phyloP scores from a whole-genome alignment of 179 eudicot species.

The Silene coronaria region DNA sequence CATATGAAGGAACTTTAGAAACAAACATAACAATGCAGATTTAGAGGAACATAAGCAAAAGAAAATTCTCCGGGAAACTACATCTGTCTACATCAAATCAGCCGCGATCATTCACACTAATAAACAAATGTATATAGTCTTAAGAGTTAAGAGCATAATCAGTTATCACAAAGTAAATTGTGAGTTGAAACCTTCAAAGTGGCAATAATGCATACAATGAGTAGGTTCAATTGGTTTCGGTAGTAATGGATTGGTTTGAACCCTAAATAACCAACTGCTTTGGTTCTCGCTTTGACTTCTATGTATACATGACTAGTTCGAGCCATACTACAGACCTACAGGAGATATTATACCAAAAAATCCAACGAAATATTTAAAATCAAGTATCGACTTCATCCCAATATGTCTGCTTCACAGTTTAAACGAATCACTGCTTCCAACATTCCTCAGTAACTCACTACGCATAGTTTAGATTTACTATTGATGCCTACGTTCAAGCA shows the following conservation, averaged over 20 bases:
- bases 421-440: not conserved
- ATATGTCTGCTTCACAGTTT: not conserved
- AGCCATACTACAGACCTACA: not conserved
- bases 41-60: not conserved
- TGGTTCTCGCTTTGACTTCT: not conserved
- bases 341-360: not conserved
- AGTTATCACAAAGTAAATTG: not conserved
- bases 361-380: not conserved
- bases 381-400: not conserved
- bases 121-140: not conserved
- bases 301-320: not conserved
- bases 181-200: not conserved
- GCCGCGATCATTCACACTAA: not conserved
- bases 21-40: not conserved
- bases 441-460: not conserved
- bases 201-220: not conserved
- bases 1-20: conserved; percentile 20
- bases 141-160: not conserved
- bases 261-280: not conserved
- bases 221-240: not conserved
- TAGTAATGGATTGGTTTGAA: not conserved
- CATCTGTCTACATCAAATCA: not conserved
- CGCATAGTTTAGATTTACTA: not conserved
- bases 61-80: not conserved
- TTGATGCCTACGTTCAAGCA: not conserved